Conservation (phyloP, 2,329 filamentous ascomycete species). For the Bipolaris cookei region DNA sequence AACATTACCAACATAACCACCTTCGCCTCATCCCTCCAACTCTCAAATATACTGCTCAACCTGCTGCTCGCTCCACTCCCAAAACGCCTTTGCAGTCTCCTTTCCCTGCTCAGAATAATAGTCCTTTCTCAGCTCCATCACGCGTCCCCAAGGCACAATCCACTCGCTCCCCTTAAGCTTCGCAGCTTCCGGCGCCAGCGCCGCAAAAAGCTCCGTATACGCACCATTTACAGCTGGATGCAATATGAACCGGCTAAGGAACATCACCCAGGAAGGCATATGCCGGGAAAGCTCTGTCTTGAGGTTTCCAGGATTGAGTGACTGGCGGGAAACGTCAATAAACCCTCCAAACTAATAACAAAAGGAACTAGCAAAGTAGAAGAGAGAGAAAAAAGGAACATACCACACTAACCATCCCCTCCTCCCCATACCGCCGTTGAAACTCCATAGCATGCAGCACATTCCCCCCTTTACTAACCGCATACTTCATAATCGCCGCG, state of each 20-base stretch:
- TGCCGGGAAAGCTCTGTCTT: constrained; percentile 42
- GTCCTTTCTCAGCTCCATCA: constrained; percentile 22
- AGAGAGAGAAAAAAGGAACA: not conserved
- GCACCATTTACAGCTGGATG: constrained; percentile 31
- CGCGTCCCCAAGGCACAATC: constrained; percentile 58
- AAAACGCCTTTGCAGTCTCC: constrained; percentile 51
- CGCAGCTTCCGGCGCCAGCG: constrained; percentile 24
- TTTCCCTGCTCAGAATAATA: constrained; percentile 36
- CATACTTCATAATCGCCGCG: constrained; percentile 24
- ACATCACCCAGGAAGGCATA: constrained; percentile 15
- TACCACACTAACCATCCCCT: constrained; percentile 33
- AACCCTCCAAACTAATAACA: no score
- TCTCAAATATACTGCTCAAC: constrained; percentile 23
- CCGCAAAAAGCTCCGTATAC: constrained; percentile 36
- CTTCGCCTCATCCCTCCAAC: not conserved
- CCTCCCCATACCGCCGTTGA: constrained; percentile 16
- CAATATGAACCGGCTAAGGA: constrained; percentile 3
- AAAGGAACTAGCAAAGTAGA: not conserved
- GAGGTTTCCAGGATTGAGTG: constrained; percentile 51
- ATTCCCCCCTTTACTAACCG: constrained; percentile 37
- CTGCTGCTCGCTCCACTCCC: constrained; percentile 55
- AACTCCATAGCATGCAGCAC: constrained; percentile 35
- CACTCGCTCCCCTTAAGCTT: constrained; percentile 41
- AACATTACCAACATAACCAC: not conserved
- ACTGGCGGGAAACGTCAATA: not conserved